phyloP scores from a whole-genome alignment of 768 basidiomycete genomes.

The Termitomyces sp. region DNA sequence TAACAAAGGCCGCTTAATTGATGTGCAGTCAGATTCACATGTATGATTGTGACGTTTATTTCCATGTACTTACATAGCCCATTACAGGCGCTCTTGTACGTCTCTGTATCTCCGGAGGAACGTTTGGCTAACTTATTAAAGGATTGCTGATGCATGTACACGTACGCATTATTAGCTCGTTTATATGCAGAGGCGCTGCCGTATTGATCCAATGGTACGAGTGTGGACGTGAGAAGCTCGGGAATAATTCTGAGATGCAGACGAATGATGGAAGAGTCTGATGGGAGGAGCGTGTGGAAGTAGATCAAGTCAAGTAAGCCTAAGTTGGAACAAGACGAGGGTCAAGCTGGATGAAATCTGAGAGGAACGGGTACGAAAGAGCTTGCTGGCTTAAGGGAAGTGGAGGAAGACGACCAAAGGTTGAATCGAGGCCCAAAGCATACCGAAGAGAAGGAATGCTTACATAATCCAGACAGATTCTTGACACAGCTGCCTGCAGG shows the following conservation, averaged over 20 bases:
- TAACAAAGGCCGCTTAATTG: constrained; percentile 9
- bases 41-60: constrained; percentile 9
- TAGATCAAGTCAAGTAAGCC: neutral
- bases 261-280: constrained; percentile 44
- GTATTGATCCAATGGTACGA: neutral
- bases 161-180: constrained; percentile 7
- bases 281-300: constrained; percentile 32
- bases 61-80: neutral
- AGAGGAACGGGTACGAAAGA: neutral
- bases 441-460: constrained; percentile 23
- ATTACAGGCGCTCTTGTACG: neutral
- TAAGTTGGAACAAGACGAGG: neutral
- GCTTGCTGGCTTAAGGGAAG: neutral
- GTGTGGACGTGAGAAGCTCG: constrained; percentile 11
- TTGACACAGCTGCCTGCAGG: constrained; percentile 65
- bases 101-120: constrained; percentile 10
- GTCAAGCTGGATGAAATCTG: neutral
- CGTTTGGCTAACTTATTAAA: constrained; percentile 3
- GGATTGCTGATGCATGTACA: constrained; percentile 5
- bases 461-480: constrained; percentile 38
- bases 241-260: constrained; percentile 11
- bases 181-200: neutral
- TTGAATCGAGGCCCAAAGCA: too few relatives aligned
- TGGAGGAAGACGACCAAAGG: neutral
- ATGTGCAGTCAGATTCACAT: constrained; percentile 8